Evolutionary conservation across 2,329 filamentous ascomycete genomes (phyloP).

Genomic region (Cordyceps pruinosa): DNA sequence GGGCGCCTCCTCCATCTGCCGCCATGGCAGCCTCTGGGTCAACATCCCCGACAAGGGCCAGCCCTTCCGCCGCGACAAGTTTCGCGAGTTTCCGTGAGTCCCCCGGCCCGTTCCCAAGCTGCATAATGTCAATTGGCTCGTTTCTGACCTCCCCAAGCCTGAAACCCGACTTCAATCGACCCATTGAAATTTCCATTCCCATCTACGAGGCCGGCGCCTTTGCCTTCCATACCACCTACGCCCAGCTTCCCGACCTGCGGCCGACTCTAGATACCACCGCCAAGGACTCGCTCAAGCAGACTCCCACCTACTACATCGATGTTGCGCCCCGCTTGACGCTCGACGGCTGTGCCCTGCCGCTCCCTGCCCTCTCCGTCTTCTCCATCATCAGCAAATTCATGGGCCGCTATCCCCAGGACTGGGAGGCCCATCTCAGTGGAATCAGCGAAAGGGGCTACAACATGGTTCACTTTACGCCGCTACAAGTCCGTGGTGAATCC

Average conservation of each 20-base stretch:
- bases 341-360: conserved; percentile 65
- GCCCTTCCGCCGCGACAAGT: conserved; percentile 70
- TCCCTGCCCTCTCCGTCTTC: conserved; percentile 84
- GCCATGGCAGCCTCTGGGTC: conserved; percentile 90
- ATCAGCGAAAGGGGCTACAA: conserved; percentile 93
- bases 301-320: conserved; percentile 84
- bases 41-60: conserved; percentile 78
- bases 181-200: conserved; percentile 82
- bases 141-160: conserved; percentile 47
- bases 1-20: conserved; percentile 91
- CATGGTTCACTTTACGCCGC: conserved; percentile 96
- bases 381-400: conserved; percentile 97
- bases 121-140: neutral
- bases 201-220: conserved; percentile 80
- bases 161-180: conserved; percentile 85
- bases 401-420: conserved; percentile 83
- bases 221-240: conserved; percentile 89
- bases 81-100: conserved; percentile 81
- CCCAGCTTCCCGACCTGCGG: conserved; percentile 66
- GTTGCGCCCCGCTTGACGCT: conserved; percentile 76
- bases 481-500: conserved; percentile 80
- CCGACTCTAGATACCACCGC: conserved; percentile 20
- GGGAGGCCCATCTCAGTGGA: conserved; percentile 80
- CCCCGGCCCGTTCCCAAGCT: neutral
- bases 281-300: conserved; percentile 51